phyloP scores from a whole-genome alignment of 2,329 filamentous ascomycete genomes.

The Curvularia sp. region DNA sequence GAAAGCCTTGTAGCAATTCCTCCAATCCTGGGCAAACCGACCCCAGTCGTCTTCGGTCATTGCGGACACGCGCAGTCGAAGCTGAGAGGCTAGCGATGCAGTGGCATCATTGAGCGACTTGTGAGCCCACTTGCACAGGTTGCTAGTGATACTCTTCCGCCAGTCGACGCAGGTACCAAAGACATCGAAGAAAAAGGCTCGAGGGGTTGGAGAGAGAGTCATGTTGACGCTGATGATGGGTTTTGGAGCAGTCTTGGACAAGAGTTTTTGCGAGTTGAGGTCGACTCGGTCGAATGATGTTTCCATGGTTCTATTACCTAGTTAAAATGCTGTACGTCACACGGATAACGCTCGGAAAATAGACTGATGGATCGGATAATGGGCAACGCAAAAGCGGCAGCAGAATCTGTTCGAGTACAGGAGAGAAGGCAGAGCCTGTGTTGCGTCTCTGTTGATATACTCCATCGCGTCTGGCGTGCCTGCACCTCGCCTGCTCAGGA shows the following conservation, averaged over 20 bases:
- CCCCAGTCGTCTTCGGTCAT: conserved; percentile 68
- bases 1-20: conserved; percentile 68
- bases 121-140: conserved; percentile 61
- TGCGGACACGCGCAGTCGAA: conserved; percentile 58
- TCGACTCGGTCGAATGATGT: not conserved
- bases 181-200: conserved; percentile 75
- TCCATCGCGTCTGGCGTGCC: not conserved
- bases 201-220: conserved; percentile 46
- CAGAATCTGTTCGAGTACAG: not conserved
- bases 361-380: not conserved
- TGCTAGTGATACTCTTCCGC: conserved; percentile 69
- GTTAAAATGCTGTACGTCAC: conserved; percentile 7
- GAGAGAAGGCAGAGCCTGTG: not conserved
- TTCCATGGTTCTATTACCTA: not conserved
- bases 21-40: conserved; percentile 74
- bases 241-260: not conserved
- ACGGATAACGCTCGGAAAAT: not conserved
- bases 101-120: conserved; percentile 56
- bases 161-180: conserved; percentile 84
- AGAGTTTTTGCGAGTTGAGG: not conserved
- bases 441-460: not conserved
- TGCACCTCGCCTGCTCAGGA: not conserved
- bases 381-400: not conserved
- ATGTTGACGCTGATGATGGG: conserved; percentile 27
- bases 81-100: conserved; percentile 54